These are phyloP conservation scores for Tillandsia leiboldiana DNA, from an alignment of 176 grass and related monocot species.

Conservation along the genomic window DNA sequence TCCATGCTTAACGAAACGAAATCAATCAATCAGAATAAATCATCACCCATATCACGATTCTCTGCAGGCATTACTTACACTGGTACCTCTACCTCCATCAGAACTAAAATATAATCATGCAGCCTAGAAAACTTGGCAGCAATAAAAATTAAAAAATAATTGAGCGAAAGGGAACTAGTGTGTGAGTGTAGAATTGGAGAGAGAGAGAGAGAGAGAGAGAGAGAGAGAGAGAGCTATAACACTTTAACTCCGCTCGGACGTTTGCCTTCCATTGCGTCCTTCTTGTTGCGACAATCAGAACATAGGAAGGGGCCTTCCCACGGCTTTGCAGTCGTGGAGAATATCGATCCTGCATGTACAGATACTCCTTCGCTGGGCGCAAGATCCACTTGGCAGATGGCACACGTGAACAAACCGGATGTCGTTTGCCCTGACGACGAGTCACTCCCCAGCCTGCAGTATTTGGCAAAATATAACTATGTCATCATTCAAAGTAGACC, in stretches of 20 bases:
- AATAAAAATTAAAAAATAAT: constrained; percentile 3
- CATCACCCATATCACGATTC: background rate
- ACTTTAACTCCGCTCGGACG: constrained; percentile 80
- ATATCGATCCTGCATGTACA: constrained; percentile 65
- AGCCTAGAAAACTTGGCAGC: constrained; percentile 27
- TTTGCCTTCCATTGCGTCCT: constrained; percentile 98
- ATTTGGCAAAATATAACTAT: background rate
- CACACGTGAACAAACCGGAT: constrained; percentile 62
- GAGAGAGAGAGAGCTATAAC: constrained; percentile 25
- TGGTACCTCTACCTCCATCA: background rate
- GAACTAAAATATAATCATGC: constrained; percentile 16
- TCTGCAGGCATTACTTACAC: constrained; percentile 4
- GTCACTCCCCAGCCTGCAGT: constrained; percentile 58
- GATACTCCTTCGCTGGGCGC: constrained; percentile 79
- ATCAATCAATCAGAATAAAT: constrained; percentile 4
- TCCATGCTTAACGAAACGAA: background rate
- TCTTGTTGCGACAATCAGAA: constrained; percentile 74
- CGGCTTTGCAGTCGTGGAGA: constrained; percentile 73
- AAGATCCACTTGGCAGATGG: constrained; percentile 84
- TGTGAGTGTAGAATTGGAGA: background rate
- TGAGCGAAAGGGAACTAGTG: background rate
- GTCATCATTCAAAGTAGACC: background rate
- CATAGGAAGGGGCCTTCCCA: constrained; percentile 95
- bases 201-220: background rate
- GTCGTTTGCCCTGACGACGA: constrained; percentile 33